phyloP scores from a whole-genome alignment of 1,139 yeast genomes.

The Lodderomyces oxycetoniae region DNA sequence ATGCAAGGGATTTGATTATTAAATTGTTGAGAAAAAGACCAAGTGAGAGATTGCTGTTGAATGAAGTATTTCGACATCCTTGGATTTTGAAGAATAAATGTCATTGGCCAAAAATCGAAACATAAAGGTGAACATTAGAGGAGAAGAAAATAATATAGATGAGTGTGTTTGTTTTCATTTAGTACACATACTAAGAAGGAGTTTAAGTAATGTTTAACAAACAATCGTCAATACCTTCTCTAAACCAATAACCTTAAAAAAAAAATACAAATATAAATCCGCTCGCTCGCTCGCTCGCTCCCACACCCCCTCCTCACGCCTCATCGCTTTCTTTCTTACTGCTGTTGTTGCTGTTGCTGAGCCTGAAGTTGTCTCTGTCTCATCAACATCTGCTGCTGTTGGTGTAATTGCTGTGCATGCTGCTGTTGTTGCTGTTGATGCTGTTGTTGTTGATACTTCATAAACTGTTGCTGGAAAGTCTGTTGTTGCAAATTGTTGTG shows the following conservation, averaged over 20 bases:
- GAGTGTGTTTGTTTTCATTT: too few species aligned
- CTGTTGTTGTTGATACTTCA: constrained; percentile 43
- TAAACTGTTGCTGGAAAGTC: constrained; percentile 46
- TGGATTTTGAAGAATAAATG: constrained; percentile 72
- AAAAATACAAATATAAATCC: too few species aligned
- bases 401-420: constrained; percentile 30
- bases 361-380: too few species aligned
- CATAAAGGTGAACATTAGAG: not conserved
- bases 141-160: too few species aligned
- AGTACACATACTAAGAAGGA: too few species aligned
- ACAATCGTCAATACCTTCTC: too few species aligned
- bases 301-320: too few species aligned
- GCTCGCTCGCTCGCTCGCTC: too few species aligned
- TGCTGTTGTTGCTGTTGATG: constrained; percentile 27
- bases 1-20: constrained; percentile 72
- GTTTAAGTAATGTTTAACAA: too few species aligned
- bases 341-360: constrained; percentile 20
- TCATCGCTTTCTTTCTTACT: too few species aligned
- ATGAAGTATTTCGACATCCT: constrained; percentile 66
- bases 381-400: constrained; percentile 32
- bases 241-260: too few species aligned
- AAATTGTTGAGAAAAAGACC: constrained; percentile 65
- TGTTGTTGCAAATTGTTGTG: constrained; percentile 44
- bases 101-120: constrained; percentile 26
- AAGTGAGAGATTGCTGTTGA: constrained; percentile 53